Conservation (phyloP, 306 rosid species). For the Canavalia ensiformis region DNA sequence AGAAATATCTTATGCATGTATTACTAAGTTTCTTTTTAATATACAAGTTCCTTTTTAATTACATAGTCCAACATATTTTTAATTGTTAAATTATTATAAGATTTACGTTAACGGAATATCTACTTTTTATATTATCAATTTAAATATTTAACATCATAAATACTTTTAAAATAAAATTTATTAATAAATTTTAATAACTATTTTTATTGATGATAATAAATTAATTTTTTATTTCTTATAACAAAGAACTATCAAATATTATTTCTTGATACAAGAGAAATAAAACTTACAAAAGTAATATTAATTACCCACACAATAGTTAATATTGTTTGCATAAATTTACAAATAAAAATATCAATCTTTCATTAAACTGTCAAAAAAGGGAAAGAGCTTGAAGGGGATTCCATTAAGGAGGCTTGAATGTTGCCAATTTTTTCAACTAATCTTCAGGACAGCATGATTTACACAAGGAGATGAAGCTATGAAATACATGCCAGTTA, state of each 20-base stretch:
- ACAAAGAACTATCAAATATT: not conserved
- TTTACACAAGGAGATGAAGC: conserved; percentile 5
- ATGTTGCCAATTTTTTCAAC: not conserved
- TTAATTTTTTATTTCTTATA: no score
- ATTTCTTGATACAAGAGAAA: not conserved
- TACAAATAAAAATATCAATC: not conserved
- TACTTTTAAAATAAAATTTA: no score
- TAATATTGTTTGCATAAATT: not conserved
- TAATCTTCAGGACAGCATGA: conserved; percentile 24
- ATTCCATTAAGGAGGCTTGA: not conserved
- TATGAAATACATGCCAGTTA: conserved; percentile 9
- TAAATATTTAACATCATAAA: no score
- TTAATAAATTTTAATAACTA: no score
- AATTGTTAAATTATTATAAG: no score
- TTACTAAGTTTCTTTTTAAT: no score
- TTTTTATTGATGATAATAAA: no score
- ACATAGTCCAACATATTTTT: no score
- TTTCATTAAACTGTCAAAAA: not conserved
- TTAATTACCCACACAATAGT: not conserved
- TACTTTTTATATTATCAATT: no score
- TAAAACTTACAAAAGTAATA: not conserved
- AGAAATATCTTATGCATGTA: no score
- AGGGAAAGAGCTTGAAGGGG: not conserved
- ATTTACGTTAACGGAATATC: no score
- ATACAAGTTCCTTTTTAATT: no score